A percentile compares a stretch with the other conserved stretches of the same genome.
phyloP scores from a whole-genome alignment of 1,139 yeast genomes.

The Candida labiduridarum region DNA sequence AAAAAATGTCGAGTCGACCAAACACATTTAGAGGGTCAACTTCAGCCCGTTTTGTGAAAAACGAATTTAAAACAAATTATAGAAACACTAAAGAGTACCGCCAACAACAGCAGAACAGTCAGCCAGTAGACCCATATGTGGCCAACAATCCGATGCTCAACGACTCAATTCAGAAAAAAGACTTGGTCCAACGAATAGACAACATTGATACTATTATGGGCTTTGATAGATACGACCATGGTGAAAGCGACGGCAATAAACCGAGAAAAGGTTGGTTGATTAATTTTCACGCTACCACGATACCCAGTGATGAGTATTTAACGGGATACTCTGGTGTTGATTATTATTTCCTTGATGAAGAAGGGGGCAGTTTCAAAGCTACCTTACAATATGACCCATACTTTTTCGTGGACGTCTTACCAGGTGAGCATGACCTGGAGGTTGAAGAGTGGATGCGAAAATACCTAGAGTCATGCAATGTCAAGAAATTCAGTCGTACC shows the following conservation, averaged over 20 bases:
- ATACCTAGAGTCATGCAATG: constrained; percentile 56
- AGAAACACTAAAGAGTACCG: constrained; percentile 10
- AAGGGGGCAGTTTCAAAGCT: constrained; percentile 93
- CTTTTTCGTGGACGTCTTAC: constrained; percentile 70
- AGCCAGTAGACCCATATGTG: constrained; percentile 24
- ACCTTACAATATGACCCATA: constrained; percentile 87
- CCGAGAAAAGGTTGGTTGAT: constrained; percentile 87
- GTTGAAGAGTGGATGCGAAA: constrained; percentile 84
- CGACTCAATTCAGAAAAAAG: constrained; percentile 41
- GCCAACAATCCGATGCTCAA: constrained; percentile 45
- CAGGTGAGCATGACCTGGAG: constrained; percentile 60
- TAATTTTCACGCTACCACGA: constrained; percentile 78
- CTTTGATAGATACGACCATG: constrained; percentile 73
- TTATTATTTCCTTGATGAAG: constrained; percentile 93
- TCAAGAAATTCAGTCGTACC: constrained; percentile 59
- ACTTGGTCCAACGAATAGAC: constrained; percentile 57
- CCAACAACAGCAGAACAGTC: constrained; percentile 11
- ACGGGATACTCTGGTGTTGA: constrained; percentile 87
- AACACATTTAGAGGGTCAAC: constrained; percentile 47
- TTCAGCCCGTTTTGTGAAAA: constrained; percentile 59
- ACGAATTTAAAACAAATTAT: constrained; percentile 20
- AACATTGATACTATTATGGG: constrained; percentile 79
- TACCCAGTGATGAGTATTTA: constrained; percentile 55
- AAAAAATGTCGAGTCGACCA: constrained; percentile 11
- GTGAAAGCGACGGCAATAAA: constrained; percentile 47